Percentiles rank a stretch among this genome's conserved stretches.
Evolutionary conservation across 345 rosid genomes (phyloP).

Genomic region (Hibiscus trionum): DNA sequence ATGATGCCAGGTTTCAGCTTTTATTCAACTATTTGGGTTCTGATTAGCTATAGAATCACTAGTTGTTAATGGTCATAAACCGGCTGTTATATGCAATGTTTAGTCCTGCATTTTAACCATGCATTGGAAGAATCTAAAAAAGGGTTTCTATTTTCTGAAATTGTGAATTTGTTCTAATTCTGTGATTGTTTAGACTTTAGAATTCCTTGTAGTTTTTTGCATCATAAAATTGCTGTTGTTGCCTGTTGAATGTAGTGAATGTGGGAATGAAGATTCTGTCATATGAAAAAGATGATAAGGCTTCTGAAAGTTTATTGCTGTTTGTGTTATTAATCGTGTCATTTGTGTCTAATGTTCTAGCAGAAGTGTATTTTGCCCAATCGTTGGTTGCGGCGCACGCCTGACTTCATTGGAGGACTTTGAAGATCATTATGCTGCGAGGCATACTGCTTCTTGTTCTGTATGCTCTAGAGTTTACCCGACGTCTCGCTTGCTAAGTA

Average conservation of each 20-base stretch:
- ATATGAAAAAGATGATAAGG: neutral
- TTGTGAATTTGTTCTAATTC: neutral
- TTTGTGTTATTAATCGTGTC: neutral
- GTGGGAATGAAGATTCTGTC: neutral
- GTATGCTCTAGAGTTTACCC: conserved; percentile 86
- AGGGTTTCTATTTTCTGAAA: neutral
- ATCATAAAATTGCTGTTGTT: neutral
- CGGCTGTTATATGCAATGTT: neutral
- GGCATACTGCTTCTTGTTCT: conserved; percentile 88
- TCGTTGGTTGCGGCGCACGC: conserved; percentile 65
- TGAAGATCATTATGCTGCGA: conserved; percentile 83
- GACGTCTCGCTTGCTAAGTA: conserved; percentile 67
- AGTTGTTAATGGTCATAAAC: neutral
- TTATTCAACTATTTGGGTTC: neutral
- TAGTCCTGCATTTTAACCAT: too few relatives aligned
- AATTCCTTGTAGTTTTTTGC: neutral
- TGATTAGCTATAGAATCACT: neutral
- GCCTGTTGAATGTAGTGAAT: neutral
- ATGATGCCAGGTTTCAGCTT: conserved; percentile 46
- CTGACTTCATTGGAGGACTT: conserved; percentile 61
- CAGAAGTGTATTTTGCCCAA: conserved; percentile 76
- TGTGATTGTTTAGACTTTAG: neutral
- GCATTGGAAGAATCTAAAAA: too few relatives aligned
- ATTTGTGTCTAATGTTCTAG: conserved; percentile 16
- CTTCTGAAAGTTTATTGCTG: neutral